A percentile compares a stretch with the other conserved stretches of the same genome.
These are phyloP conservation scores for Eleusine indica DNA, from an alignment of 176 grass and related monocot species.

Conservation along the genomic window DNA sequence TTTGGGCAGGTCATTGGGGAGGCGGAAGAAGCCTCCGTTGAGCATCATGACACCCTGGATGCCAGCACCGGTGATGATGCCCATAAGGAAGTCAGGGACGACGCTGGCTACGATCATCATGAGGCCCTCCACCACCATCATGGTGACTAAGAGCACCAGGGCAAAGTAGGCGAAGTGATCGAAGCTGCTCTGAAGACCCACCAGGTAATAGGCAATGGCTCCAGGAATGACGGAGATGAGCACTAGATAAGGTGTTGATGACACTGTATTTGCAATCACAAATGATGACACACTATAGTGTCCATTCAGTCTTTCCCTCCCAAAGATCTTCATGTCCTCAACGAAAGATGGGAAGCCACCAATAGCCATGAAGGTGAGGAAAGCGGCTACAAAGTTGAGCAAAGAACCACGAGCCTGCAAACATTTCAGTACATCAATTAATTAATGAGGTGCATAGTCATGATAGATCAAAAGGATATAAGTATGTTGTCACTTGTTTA, in stretches of 20 bases:
- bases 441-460: neutral
- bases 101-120: slow-evolving; percentile 94
- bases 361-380: neutral
- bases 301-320: neutral
- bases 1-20: slow-evolving; percentile 67
- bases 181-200: slow-evolving; percentile 55
- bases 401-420: neutral
- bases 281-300: neutral
- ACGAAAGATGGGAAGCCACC: neutral
- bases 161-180: slow-evolving; percentile 66
- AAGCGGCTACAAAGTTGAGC: neutral
- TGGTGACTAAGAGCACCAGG: slow-evolving; percentile 35
- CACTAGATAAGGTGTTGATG: slow-evolving; percentile 57
- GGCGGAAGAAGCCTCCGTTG: slow-evolving; percentile 84
- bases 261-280: neutral
- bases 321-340: neutral
- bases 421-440: neutral
- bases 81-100: slow-evolving; percentile 93
- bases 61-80: slow-evolving; percentile 89
- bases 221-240: slow-evolving; percentile 80
- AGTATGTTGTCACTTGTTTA: neutral
- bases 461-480: neutral
- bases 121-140: slow-evolving; percentile 85
- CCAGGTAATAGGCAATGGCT: slow-evolving; percentile 77
- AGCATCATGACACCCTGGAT: slow-evolving; percentile 97